These are phyloP conservation scores for Tetracladium setigerum DNA, from an alignment of 495 filamentous ascomycete genomes.

Conservation along the genomic window DNA sequence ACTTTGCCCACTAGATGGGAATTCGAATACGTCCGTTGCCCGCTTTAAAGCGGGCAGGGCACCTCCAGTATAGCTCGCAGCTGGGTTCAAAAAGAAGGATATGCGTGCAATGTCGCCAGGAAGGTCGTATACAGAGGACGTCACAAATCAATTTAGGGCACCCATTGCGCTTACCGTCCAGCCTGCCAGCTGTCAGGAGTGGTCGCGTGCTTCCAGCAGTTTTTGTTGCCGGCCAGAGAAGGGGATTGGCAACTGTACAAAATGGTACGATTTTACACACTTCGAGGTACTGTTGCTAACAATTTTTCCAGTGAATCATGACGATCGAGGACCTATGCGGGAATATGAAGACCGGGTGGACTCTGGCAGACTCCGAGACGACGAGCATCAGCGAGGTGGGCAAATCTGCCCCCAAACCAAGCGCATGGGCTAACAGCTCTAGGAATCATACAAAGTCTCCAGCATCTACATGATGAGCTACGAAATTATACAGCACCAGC, in stretches of 20 bases:
- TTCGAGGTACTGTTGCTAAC: background rate
- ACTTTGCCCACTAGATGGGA: no score
- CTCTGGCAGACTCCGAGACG: constrained; percentile 65
- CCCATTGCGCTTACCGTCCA: background rate
- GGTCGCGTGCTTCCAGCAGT: constrained; percentile 5
- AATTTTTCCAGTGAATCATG: constrained; percentile 12
- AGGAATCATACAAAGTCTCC: constrained; percentile 83
- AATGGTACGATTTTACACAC: constrained; percentile 10
- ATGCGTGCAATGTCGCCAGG: constrained; percentile 13
- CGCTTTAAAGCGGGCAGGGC: no score
- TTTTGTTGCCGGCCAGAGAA: constrained; percentile 19
- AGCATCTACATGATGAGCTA: constrained; percentile 82
- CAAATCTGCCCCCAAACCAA: background rate
- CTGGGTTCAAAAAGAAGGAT: constrained; percentile 1
- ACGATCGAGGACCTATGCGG: constrained; percentile 57
- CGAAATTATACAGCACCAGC: constrained; percentile 61
- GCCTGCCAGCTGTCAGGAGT: background rate
- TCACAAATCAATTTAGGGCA: background rate
- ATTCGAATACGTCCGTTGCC: no score
- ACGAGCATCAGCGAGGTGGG: constrained; percentile 83
- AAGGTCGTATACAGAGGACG: background rate
- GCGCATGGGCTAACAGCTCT: constrained; percentile 2
- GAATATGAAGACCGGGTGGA: constrained; percentile 82
- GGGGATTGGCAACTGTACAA: constrained; percentile 17
- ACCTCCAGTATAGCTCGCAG: no score